Conservation (phyloP, 441 rosid species). For the Corymbia calophylla region DNA sequence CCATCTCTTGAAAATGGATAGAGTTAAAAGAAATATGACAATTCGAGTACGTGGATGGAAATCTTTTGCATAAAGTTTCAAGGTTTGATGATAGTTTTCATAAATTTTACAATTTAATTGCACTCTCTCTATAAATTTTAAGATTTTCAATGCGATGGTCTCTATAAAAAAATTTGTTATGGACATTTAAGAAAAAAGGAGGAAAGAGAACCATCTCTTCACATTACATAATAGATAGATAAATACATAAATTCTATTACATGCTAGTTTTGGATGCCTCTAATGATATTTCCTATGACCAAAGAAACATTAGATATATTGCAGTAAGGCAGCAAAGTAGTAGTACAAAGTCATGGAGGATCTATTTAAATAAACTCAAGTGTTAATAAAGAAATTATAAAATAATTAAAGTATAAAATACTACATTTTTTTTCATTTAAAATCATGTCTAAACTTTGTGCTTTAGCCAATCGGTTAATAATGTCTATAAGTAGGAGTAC, state of each 20-base stretch:
- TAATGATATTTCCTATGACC: neutral
- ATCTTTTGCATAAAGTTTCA: neutral
- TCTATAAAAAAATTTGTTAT: neutral
- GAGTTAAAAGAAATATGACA: no score
- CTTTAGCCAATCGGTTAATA: neutral
- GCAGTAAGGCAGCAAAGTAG: neutral
- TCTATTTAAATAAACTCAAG: no score
- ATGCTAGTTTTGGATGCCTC: neutral
- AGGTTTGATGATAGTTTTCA: neutral
- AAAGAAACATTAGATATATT: neutral
- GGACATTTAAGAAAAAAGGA: neutral
- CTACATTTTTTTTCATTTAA: neutral
- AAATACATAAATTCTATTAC: neutral
- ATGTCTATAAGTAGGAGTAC: neutral
- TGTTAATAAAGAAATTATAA: neutral
- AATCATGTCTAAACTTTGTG: neutral
- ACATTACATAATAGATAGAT: neutral
- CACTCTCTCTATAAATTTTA: neutral
- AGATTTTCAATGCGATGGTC: neutral
- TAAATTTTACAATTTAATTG: no score
- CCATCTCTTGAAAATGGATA: neutral
- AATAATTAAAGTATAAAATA: neutral
- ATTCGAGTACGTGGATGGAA: fast-evolving
- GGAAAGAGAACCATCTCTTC: neutral
- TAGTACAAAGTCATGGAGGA: neutral